Evolutionary conservation across 2,329 filamentous ascomycete species (phyloP).

Genomic region (Monosporascus sp.): DNA sequence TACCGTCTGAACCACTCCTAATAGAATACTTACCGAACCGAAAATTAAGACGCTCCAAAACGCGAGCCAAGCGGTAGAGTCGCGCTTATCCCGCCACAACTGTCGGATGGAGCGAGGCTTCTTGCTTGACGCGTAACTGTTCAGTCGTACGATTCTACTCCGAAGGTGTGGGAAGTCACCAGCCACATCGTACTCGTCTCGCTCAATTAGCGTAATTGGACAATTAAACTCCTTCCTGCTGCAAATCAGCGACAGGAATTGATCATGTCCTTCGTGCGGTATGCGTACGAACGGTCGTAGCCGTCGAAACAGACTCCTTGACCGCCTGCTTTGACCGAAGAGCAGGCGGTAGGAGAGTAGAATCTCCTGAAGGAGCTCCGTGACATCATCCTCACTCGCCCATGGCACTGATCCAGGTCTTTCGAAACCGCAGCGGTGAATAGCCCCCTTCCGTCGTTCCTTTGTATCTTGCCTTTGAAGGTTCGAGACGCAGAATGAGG

Average conservation of each 20-base stretch:
- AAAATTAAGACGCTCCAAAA: slow-evolving; percentile 17
- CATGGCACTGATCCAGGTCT: slow-evolving; percentile 1
- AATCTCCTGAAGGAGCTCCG: slow-evolving; percentile 13
- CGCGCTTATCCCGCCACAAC: slow-evolving; percentile 17
- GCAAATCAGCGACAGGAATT: slow-evolving; percentile 5
- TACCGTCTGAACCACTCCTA: slow-evolving; percentile 14
- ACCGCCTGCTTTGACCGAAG: slow-evolving; percentile 16
- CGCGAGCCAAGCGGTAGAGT: slow-evolving; percentile 18
- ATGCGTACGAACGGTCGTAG: slow-evolving; percentile 7
- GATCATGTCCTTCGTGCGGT: slow-evolving; percentile 3
- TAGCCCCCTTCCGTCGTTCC: neutral
- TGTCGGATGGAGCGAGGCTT: slow-evolving; percentile 10
- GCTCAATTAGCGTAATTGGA: slow-evolving; percentile 1
- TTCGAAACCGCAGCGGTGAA: slow-evolving; percentile 1
- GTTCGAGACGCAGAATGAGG: slow-evolving; percentile 16
- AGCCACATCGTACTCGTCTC: slow-evolving; percentile 11
- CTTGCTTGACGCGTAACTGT: slow-evolving; percentile 2
- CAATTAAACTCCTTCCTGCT: neutral
- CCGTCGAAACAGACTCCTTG: slow-evolving; percentile 11
- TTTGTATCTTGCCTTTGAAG: slow-evolving; percentile 1
- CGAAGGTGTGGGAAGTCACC: slow-evolving; percentile 11
- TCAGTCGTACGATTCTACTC: slow-evolving; percentile 7
- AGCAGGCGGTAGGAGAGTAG: slow-evolving; percentile 18
- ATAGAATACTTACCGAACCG: slow-evolving; percentile 13
- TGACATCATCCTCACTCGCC: slow-evolving; percentile 11